These are phyloP conservation scores for Ramularia endophylla DNA, from an alignment of 2,329 filamentous ascomycete species.

Conservation along the genomic window DNA sequence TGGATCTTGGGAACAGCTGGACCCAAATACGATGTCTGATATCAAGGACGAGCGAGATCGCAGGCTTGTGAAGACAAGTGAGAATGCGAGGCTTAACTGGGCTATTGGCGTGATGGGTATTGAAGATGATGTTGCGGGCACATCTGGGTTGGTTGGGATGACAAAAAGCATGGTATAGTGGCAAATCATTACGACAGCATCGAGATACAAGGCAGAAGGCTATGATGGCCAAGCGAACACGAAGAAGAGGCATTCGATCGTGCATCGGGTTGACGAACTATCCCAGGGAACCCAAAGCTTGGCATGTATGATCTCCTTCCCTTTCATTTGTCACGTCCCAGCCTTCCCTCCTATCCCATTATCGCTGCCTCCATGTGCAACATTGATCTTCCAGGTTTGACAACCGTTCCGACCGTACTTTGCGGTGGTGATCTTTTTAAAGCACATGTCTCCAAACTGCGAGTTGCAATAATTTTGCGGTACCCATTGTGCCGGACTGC, in stretches of 20 bases:
- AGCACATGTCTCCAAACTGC: too few relatives aligned
- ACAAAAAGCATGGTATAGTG: neutral
- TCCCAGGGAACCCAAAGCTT: too few relatives aligned
- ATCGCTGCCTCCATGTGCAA: neutral
- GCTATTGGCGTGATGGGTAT: slow-evolving; percentile 72
- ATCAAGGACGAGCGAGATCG: slow-evolving; percentile 36
- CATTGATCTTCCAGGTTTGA: neutral
- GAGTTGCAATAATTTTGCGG: too few relatives aligned
- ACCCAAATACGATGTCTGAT: slow-evolving; percentile 22
- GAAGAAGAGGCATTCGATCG: slow-evolving; percentile 4
- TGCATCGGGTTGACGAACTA: too few relatives aligned
- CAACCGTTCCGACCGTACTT: too few relatives aligned
- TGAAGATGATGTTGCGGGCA: slow-evolving; percentile 60
- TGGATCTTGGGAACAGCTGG: slow-evolving; percentile 26
- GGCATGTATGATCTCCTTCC: too few relatives aligned
- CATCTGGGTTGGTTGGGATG: too few relatives aligned
- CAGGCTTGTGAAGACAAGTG: slow-evolving; percentile 55
- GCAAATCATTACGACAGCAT: too few relatives aligned
- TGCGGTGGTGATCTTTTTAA: too few relatives aligned
- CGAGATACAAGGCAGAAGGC: neutral
- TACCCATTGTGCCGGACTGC: too few relatives aligned
- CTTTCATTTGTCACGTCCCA: too few relatives aligned
- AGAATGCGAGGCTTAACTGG: slow-evolving; percentile 61
- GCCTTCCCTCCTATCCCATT: neutral
- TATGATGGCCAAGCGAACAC: slow-evolving; percentile 2